Base-by-base conservation (phyloP, 305 asterid genomes). In the Coffea humblotiana region DNA sequence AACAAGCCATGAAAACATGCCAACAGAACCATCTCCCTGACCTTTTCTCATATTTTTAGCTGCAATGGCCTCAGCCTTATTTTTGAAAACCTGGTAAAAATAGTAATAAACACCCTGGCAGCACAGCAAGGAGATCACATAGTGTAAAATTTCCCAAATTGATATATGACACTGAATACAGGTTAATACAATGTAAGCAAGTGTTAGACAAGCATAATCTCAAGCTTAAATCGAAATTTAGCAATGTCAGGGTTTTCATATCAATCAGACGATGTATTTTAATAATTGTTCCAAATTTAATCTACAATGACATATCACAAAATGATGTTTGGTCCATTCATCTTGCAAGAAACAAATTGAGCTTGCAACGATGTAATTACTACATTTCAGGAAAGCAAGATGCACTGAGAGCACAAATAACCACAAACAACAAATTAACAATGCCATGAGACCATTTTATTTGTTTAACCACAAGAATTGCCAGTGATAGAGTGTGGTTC, bases 31-130 rank as follows among this genome's bases (percentile, higher is more conserved):
- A 88, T 92, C 94, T 69, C 99, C 99, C 43, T 71, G 83, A 51
- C 97, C 97, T 71, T 82, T 88, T 56, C 76, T 88, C 81, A 87
- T 87, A 81, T 93, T 92, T 54, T 84, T 88, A 60, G 69, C 48
- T 32, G 98, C 98, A 78, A 95, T 87, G 19, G 92, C 95, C 83
- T 84, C 95, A 49, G 98, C 98, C 85, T 92, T 95, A 88, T 95
- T 93, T 82, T 93, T 95, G 86, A 95, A 95, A 65, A 92, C 91
- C 87, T 93, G 98, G 89, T 95, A 95, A 78, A 90, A 95, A 18
- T 92, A 93, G 82, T 95, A 93, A 77, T 95, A 95, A 71, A 95
- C 89, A 75, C 98, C 95, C 97, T 94, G 93, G 78, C 60, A 88
- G 85, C 82, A 86, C 71, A 83, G 82, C 78, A 77, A 83, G 79